A percentile compares a stretch with the other conserved stretches of the same genome.
Conservation (phyloP, 768 basidiomycete genomes). For the Trametopsis cervina region DNA sequence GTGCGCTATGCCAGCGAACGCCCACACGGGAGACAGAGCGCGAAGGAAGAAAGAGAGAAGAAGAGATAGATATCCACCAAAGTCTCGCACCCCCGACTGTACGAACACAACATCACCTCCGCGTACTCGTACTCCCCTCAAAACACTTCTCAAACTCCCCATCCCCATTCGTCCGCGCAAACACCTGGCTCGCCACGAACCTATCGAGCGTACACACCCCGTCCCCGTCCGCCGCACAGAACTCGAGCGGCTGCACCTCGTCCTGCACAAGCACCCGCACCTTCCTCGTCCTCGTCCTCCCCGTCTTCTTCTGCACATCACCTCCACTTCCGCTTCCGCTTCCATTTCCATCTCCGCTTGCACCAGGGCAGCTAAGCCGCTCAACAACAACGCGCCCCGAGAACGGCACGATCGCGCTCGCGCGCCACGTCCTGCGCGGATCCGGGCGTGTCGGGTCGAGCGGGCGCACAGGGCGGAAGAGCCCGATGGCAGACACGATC, state of each 20-base stretch:
- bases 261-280: constrained; percentile 69
- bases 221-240: constrained; percentile 47
- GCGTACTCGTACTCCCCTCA: no score
- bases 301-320: background rate
- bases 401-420: constrained; percentile 67
- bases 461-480: constrained; percentile 20
- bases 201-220: constrained; percentile 58
- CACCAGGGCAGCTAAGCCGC: constrained; percentile 39
- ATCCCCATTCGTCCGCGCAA: constrained; percentile 56
- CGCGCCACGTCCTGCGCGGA: constrained; percentile 37
- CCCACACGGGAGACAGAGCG: no score
- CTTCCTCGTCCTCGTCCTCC: background rate
- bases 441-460: constrained; percentile 9
- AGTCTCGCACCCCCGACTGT: no score
- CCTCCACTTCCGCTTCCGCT: background rate
- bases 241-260: constrained; percentile 51
- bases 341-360: no score
- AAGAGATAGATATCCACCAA: no score
- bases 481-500: constrained; percentile 60
- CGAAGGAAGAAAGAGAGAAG: no score
- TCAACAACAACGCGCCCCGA: constrained; percentile 69
- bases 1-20: no score
- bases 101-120: no score
- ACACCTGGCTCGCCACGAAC: constrained; percentile 69
- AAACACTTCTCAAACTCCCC: constrained; percentile 65